phyloP scores from a whole-genome alignment of 192 early-diverging fungal species.

The Spizellomyces punctatus region DNA sequence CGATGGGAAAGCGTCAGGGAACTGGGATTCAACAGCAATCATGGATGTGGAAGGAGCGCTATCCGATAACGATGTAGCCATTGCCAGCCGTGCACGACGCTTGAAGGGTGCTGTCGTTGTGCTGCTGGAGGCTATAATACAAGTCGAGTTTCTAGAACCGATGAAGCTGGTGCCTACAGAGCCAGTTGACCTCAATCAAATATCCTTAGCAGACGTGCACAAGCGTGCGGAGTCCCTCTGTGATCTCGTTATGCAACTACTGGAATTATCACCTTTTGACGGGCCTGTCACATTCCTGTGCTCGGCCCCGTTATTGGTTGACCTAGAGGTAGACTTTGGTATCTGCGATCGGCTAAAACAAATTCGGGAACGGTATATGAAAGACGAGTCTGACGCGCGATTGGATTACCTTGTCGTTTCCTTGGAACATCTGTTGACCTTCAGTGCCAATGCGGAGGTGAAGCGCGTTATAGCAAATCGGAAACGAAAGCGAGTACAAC shows the following conservation, averaged over 20 bases:
- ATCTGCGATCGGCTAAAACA: slow-evolving; percentile 57
- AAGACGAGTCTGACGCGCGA: slow-evolving; percentile 53
- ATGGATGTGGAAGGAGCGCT: slow-evolving; percentile 24
- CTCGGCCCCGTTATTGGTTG: slow-evolving; percentile 82
- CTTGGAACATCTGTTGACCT: slow-evolving; percentile 68
- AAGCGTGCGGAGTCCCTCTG: slow-evolving; percentile 42
- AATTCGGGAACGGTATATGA: slow-evolving; percentile 42
- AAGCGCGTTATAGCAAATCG: slow-evolving; percentile 54
- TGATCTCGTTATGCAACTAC: slow-evolving; percentile 54
- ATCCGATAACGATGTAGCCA: slow-evolving; percentile 37
- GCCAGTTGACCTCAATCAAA: slow-evolving; percentile 27
- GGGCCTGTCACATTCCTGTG: slow-evolving; percentile 58
- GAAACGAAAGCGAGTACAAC: slow-evolving; percentile 1
- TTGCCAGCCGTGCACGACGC: slow-evolving; percentile 24
- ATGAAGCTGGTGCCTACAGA: background rate
- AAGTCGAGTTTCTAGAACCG: slow-evolving; percentile 49
- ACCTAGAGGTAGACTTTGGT: slow-evolving; percentile 77
- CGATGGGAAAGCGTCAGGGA: background rate
- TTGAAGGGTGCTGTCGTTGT: slow-evolving; percentile 56
- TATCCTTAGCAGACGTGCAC: background rate
- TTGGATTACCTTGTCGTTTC: slow-evolving; percentile 66
- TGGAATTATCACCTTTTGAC: slow-evolving; percentile 68
- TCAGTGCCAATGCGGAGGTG: slow-evolving; percentile 50
- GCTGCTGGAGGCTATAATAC: slow-evolving; percentile 54
- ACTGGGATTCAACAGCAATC: background rate